Base-by-base conservation (phyloP, 257 asterid genomes). In the Agastache rugosa region DNA sequence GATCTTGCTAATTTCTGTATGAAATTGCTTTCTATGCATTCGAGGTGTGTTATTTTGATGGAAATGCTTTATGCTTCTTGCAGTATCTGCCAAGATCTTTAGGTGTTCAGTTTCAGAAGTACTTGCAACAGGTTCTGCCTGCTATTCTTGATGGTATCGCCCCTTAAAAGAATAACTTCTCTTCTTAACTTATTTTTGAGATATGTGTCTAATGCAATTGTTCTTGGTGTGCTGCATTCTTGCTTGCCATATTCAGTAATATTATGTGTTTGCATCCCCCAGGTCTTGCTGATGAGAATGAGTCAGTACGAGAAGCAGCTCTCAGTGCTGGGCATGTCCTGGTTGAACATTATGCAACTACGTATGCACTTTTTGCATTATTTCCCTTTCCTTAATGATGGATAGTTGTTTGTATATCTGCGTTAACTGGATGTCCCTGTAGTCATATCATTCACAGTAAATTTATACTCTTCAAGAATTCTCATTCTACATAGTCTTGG, bases 271-370 rank as follows among this genome's bases (percentile, higher is more conserved):
- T 53, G 75, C 78, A 41, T 72, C 71, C 34, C 71, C 48, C 85
- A 95, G 99, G 99, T 44, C 97, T 95, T 64, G 99, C 99, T 72
- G 99, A 95, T 85, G 99, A 95, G 90, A 95, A 92, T 79, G 99
- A 95, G 80, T 95, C 99, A 75, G 99, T 95, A 23, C 96, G 99
- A 56, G 99, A 95, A 39, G 99, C 98, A 59, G 98, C 99, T 59
- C 96, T 95, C 76, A 88, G 97, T 80, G 97, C 98, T 69, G 99
- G 99, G 80, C 99, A 89, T 87, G 99, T 95, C 77, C 82, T 95
- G 81, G 99, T 95, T 83, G 98, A 95, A 84, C 96, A 95, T 75
- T 95, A 95, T 80, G 98, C 99, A 74, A 82, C 91, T 72, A 90
- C 99, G 98, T 95, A 86, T 58, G 97, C 77, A 55, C 75, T 79